These are phyloP conservation scores for Lasiosphaeria miniovina DNA, from an alignment of 495 filamentous ascomycete genomes.

Conservation along the genomic window DNA sequence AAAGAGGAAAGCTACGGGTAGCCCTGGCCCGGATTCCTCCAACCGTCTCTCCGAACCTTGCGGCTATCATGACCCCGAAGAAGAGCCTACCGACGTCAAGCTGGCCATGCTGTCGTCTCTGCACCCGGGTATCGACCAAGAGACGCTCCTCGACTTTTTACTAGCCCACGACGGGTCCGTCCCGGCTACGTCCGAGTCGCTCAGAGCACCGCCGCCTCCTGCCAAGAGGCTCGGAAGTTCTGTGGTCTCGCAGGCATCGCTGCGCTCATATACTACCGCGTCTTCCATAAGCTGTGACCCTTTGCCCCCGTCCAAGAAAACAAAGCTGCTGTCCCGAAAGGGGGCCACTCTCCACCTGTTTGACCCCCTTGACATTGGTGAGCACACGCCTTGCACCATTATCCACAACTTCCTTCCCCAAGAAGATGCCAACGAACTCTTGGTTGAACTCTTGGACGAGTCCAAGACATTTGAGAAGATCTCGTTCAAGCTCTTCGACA, in stretches of 20 bases:
- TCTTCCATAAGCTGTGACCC: constrained; percentile 32
- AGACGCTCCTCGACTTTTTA: constrained; percentile 71
- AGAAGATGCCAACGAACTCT: constrained; percentile 65
- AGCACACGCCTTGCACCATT: constrained; percentile 82
- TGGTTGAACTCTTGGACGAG: constrained; percentile 74
- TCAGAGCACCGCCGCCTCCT: constrained; percentile 31
- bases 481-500: constrained; percentile 82
- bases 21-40: constrained; percentile 7
- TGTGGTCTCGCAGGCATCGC: constrained; percentile 56
- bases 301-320: constrained; percentile 33
- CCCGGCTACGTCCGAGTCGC: constrained; percentile 52
- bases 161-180: constrained; percentile 77
- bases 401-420: constrained; percentile 84
- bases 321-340: constrained; percentile 61
- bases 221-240: constrained; percentile 28
- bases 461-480: constrained; percentile 67
- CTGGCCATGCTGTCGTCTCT: constrained; percentile 79
- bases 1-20: constrained; percentile 37
- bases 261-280: constrained; percentile 46
- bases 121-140: constrained; percentile 59
- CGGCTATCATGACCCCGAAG: constrained; percentile 21
- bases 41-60: background rate
- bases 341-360: constrained; percentile 81
- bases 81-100: constrained; percentile 86
- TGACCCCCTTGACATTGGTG: constrained; percentile 70